Evolutionary conservation across 805 yeast species (phyloP), one percentile per base, ranked within the genome.

Genomic region (Ogataea dorogensis): DNA sequence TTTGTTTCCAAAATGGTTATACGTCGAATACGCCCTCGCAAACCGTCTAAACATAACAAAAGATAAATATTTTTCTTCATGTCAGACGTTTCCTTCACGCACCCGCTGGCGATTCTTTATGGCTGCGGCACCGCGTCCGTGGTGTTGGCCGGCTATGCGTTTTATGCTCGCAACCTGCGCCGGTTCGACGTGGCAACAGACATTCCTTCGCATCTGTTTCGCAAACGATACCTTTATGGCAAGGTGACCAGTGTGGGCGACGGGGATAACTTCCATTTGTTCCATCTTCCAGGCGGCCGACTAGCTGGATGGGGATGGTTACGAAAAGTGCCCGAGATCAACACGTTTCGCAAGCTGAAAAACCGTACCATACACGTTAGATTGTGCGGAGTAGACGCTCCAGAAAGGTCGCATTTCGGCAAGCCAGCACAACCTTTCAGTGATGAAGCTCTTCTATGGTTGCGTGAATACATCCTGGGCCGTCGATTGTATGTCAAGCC

Each of bases 261-360:
- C 59, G 96, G 95, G 11, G 98, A 93, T 58, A 91, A 91, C 58
- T 91, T 93, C 61, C 84, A 89, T 42, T 76, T 93, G 46, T 93
- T 70, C 54, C 98, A 93, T 57, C 79, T 94, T 0, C 98, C 98
- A 0, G 98, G 98, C 3, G 98, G 98, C 0, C 43, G 70, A 0
- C 51, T 80, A 2, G 76, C 82, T 2, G 98, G 98, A 0, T 93
- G 98, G 98, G 89, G 94, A 9, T 86, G 95, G 95, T 54, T 86
- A 16, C 65, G 98, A 21, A 47, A 58, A 9, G 67, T 77, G 0
- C 98, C 98, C 0, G 59, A 63, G 8, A 60, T 71, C 5, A 72
- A 73, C 50, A 58, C 57, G 31, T 60, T 60, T 27, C 54, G 60
- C 38, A 50, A 72, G 63, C 57, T 77, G 24, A 75, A 77, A 44